A percentile compares a stretch with the other conserved stretches of the same genome.
Evolutionary conservation across 2,329 filamentous ascomycete species (phyloP).

Genomic region (Sclerotinia sclerotiorum): DNA sequence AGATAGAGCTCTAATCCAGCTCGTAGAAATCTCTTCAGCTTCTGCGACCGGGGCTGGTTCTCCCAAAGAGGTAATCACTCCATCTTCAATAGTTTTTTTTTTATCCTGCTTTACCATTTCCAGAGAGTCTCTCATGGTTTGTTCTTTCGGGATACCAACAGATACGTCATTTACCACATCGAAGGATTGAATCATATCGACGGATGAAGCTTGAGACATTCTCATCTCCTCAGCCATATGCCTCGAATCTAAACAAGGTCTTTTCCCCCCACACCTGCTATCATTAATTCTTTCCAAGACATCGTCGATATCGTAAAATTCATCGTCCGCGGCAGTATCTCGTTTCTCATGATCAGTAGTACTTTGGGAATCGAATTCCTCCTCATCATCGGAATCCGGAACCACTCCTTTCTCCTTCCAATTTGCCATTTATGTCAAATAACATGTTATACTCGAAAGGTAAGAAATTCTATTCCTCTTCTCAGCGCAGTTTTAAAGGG

Average conservation of each 20-base stretch:
- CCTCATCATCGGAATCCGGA: slow-evolving; percentile 43
- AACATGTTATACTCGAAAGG: slow-evolving; percentile 30
- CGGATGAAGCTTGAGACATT: slow-evolving; percentile 21
- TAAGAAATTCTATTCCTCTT: slow-evolving; percentile 2
- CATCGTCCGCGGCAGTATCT: slow-evolving; percentile 16
- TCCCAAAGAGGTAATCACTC: neutral
- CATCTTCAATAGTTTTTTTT: neutral
- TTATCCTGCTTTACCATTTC: neutral
- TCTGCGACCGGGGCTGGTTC: slow-evolving; percentile 7
- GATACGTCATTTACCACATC: neutral
- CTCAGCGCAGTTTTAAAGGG: neutral
- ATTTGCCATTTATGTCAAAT: slow-evolving; percentile 36
- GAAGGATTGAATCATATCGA: slow-evolving; percentile 17
- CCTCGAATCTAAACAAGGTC: neutral
- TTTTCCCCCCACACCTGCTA: neutral
- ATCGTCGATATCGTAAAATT: slow-evolving; percentile 16
- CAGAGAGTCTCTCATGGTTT: neutral
- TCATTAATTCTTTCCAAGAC: neutral
- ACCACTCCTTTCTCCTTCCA: slow-evolving; percentile 43
- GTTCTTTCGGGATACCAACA: neutral
- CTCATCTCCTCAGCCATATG: neutral
- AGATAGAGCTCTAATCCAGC: slow-evolving; percentile 43
- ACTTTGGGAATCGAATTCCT: slow-evolving; percentile 33
- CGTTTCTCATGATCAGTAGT: slow-evolving; percentile 17
- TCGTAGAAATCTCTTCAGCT: slow-evolving; percentile 43